A percentile compares a stretch with the other conserved stretches of the same genome.
These are phyloP conservation scores for Thymus mandschuricus DNA, from an alignment of 257 asterid species.

Conservation along the genomic window DNA sequence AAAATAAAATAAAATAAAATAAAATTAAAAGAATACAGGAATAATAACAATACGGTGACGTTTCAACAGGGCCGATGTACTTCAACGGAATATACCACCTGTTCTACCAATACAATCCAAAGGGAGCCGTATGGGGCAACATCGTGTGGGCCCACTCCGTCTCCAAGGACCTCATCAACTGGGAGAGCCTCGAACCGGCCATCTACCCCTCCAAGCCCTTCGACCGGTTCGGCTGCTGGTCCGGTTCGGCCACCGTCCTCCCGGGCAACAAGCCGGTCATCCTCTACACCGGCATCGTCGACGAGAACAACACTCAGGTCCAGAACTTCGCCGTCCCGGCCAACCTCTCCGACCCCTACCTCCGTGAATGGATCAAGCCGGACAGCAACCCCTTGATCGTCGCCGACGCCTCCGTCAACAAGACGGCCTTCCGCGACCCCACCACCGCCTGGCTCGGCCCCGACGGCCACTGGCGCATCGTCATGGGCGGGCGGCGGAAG, in stretches of 20 bases:
- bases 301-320: constrained; percentile 49
- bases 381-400: constrained; percentile 58
- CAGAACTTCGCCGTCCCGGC: constrained; percentile 73
- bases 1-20: too few species aligned
- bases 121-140: constrained; percentile 72
- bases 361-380: constrained; percentile 68
- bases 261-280: constrained; percentile 68
- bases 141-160: constrained; percentile 88
- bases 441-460: constrained; percentile 75
- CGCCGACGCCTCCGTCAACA: constrained; percentile 42
- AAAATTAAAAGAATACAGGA: too few species aligned
- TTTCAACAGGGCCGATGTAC: constrained; percentile 69
- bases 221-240: constrained; percentile 69
- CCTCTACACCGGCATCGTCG: constrained; percentile 68
- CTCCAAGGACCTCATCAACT: constrained; percentile 69
- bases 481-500: constrained; percentile 50
- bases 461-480: constrained; percentile 61
- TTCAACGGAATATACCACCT: constrained; percentile 80
- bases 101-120: constrained; percentile 88
- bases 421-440: constrained; percentile 66
- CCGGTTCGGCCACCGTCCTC: constrained; percentile 81
- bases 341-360: constrained; percentile 61
- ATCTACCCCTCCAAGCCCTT: constrained; percentile 68
- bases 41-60: background rate
- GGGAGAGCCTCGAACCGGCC: constrained; percentile 57